Conservation (phyloP, 257 asterid genomes). For the Nemophila menziesii region DNA sequence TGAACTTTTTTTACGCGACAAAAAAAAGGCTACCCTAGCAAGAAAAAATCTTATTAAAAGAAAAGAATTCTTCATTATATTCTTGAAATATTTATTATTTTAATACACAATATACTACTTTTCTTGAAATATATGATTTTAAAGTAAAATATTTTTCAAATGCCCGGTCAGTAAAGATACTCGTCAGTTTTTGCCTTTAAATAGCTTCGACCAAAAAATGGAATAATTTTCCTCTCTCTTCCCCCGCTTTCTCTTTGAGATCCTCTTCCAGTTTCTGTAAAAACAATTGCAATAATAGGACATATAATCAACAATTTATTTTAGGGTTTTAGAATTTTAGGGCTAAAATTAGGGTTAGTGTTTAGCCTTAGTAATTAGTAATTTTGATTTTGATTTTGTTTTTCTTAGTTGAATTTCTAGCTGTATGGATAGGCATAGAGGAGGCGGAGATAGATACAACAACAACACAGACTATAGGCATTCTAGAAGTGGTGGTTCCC, state of each 20-base stretch:
- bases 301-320: background rate
- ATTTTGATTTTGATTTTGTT: too few species aligned
- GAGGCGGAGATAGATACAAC: constrained; percentile 16
- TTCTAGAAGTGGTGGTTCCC: constrained; percentile 10
- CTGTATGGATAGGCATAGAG: constrained; percentile 19
- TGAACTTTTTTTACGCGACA: too few species aligned
- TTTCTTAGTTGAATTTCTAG: background rate
- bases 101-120: too few species aligned
- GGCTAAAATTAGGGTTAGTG: background rate
- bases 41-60: too few species aligned
- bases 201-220: too few species aligned
- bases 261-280: background rate
- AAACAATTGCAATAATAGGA: background rate
- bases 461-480: constrained; percentile 10
- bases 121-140: too few species aligned
- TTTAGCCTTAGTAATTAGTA: background rate
- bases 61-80: too few species aligned
- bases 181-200: background rate
- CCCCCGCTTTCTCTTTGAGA: background rate
- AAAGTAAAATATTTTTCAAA: too few species aligned
- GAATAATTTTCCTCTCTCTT: too few species aligned
- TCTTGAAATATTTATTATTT: too few species aligned
- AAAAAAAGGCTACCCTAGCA: too few species aligned
- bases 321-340: constrained; percentile 1
- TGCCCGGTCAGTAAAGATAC: background rate